A percentile compares a stretch with the other conserved stretches of the same genome.
Conservation (phyloP, 441 rosid species). For the Arabidopsis hybrid region DNA sequence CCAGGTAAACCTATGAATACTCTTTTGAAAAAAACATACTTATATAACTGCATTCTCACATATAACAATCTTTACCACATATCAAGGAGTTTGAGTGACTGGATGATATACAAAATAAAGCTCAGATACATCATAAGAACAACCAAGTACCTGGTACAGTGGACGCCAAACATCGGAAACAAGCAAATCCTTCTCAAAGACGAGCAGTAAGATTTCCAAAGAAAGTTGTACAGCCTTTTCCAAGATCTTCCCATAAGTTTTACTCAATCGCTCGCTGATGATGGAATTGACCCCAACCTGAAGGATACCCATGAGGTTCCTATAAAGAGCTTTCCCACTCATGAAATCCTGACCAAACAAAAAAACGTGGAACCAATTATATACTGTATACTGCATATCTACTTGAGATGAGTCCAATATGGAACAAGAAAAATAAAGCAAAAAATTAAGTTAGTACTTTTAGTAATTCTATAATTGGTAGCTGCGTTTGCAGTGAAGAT, state of each 20-base stretch:
- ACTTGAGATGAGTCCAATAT: constrained; percentile 25
- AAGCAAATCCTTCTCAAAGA: constrained; percentile 80
- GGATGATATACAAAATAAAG: constrained; percentile 21
- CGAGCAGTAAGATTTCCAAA: constrained; percentile 82
- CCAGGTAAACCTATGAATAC: constrained; percentile 17
- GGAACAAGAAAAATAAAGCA: constrained; percentile 25
- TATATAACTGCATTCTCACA: constrained; percentile 22
- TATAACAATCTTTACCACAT: constrained; percentile 8
- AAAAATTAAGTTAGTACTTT: constrained; percentile 56
- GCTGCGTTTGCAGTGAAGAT: constrained; percentile 79
- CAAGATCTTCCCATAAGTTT: constrained; percentile 81
- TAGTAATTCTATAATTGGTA: constrained; percentile 87
- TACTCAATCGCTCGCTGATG: constrained; percentile 75
- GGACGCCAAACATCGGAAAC: constrained; percentile 98
- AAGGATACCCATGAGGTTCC: constrained; percentile 88
- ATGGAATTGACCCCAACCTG: constrained; percentile 80
- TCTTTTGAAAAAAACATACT: constrained; percentile 1
- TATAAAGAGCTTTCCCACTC: constrained; percentile 93
- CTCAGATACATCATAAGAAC: constrained; percentile 6
- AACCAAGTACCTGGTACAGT: constrained; percentile 72
- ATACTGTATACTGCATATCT: constrained; percentile 28
- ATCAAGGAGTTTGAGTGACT: constrained; percentile 14
- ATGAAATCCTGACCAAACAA: constrained; percentile 82
- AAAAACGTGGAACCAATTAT: constrained; percentile 27
- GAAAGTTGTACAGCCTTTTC: constrained; percentile 95